Evolutionary conservation across 345 rosid genomes (phyloP), one percentile per base, ranked within the genome.

Genomic region (Populus ilicifolia): DNA sequence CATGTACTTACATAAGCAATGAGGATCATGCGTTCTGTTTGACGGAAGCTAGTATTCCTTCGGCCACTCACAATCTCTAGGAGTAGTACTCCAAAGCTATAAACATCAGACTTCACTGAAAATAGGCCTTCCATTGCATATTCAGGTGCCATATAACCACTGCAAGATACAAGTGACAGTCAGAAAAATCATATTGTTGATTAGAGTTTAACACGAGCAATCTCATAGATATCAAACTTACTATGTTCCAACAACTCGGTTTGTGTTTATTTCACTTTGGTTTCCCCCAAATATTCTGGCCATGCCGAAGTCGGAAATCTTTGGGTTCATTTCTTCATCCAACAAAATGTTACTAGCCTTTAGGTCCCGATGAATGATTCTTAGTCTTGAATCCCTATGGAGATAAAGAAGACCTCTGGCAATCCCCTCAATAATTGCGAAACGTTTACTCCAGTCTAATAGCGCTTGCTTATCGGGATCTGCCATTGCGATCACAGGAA

Each of bases 61-160:
- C 83, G 59, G 50, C 83, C 80, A 35, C 78, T 81, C 25, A 81
- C 65, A 17, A 81, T 73, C 74, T 81, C 80, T 20, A 81, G 66
- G 7, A 81, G 73, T 23, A 80, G 35, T 6, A 80, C 79, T 12
- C 83, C 83, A 18, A 80, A 80, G 68, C 83, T 80, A 59, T 76
- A 80, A n/a, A 80, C 83, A n/a, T 80, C 83, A 21, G 83, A 76
- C 43, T 80, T 80, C 9, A 80, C 83, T 18, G 83, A 80, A 72
- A 80, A 75, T 5, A 80, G 70, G 43, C 83, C 83, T 33, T 80
- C 83, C 83, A 81, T n/a, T n/a, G n/a, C n/a, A n/a, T n/a, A n/a
- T n/a, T n/a, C n/a, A n/a, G n/a, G n/a, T n/a, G n/a, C n/a, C 83
- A 80, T 80, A 33, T 80, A 80, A 27, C 83, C 83, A 21, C 83